These are phyloP conservation scores for Ceratocystis smalleyi DNA, from an alignment of 2,329 filamentous ascomycete genomes.

Conservation along the genomic window DNA sequence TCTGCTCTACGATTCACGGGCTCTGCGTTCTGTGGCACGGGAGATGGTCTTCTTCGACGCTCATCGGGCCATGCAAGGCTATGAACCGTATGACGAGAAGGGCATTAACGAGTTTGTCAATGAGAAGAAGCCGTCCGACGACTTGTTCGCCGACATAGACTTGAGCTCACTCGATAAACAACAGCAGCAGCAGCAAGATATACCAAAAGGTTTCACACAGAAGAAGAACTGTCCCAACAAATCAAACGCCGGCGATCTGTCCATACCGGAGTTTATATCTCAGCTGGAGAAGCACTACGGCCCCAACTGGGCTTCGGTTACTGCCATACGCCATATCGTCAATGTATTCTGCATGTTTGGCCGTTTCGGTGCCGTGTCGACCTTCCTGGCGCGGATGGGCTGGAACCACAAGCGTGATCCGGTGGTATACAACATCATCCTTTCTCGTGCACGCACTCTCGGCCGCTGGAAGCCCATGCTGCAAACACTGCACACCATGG, in stretches of 20 bases:
- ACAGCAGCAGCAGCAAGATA: background rate
- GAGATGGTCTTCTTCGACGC: constrained; percentile 32
- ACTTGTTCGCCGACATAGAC: background rate
- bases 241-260: background rate
- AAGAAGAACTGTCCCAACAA: background rate
- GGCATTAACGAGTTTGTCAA: background rate
- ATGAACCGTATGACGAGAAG: constrained; percentile 13
- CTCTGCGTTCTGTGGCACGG: constrained; percentile 27
- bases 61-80: constrained; percentile 27
- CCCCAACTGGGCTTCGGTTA: constrained; percentile 29
- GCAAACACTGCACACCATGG: background rate
- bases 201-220: background rate
- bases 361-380: constrained; percentile 14
- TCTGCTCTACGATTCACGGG: constrained; percentile 27
- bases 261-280: constrained; percentile 24
- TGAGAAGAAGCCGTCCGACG: background rate
- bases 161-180: background rate
- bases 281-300: constrained; percentile 32
- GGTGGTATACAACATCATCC: constrained; percentile 12
- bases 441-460: constrained; percentile 11
- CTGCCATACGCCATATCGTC: constrained; percentile 27
- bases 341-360: constrained; percentile 30
- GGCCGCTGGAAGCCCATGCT: background rate
- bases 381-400: background rate
- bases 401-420: constrained; percentile 3